Evolutionary conservation across 2,329 filamentous ascomycete genomes (phyloP), one percentile per base, ranked within the genome.

Genomic region (Phyllosticta ampelicida): DNA sequence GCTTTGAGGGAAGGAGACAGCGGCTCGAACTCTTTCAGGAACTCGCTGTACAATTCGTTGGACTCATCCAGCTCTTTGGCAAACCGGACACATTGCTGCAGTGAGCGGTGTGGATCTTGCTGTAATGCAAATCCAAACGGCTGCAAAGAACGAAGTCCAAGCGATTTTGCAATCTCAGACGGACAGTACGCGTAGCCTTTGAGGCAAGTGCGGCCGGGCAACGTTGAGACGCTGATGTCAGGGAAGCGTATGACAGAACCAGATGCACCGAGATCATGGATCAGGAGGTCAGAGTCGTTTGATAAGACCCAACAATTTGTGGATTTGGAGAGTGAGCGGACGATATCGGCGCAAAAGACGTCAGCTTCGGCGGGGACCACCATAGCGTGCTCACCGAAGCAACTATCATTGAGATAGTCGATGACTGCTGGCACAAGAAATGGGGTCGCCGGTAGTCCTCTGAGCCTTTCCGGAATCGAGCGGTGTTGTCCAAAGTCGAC

Each of bases 311-410:
- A 55, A 20, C 55, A 58, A 13, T 48, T 30, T 23, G 20, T 20
- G 13, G 90, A 79, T 0, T 83, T 83, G 0, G 81, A 82, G 1
- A 76, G 67, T 2, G 74, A 62, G n/a, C 76, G 77, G 6, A 88
- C 78, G 56, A 84, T 77, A 13, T 78, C 73, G 2, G 89, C 90
- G 68, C 90, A 96, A 72, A 83, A 94, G 21, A 78, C 73, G 67
- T 97, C 92, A 1, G 92, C 92, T 72, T 97, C 92, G 0, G 88
- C 90, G 0, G 89, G 84, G 0, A 95, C 86, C 11, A 94, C 77
- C 21, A 77, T 73, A 0, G 77, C 78, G 5, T 73, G 64, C 2
- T 67, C 9, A 75, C 76, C 51, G 77, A 67, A 60, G 61, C 65
- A 4, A 62, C 68, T 80, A 0, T 63, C 60, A n/a, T 70, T 69